Evolutionary conservation across 78 protist species (phyloP).

Genomic region (Dictyostelium capitatum): DNA sequence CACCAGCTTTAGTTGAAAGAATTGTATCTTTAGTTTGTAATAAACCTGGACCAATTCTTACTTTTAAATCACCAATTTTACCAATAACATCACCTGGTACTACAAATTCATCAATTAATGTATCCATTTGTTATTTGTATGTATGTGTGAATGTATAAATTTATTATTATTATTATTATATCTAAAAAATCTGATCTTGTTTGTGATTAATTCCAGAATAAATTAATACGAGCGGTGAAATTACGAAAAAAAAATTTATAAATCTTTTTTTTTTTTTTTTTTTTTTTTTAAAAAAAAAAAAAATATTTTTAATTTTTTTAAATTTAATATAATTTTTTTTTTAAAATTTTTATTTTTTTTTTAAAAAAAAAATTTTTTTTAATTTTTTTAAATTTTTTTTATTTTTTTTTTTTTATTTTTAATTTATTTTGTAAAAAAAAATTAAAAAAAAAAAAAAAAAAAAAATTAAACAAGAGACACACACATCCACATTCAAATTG

Average conservation of each 20-base stretch:
- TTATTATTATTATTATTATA: background rate
- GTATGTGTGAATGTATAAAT: background rate
- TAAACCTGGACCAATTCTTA: slow-evolving; percentile 83
- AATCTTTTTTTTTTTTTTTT: background rate
- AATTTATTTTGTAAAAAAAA: too few species aligned
- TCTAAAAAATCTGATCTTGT: too few species aligned
- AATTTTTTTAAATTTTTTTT: background rate
- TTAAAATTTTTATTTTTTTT: too few species aligned
- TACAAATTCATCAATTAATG: slow-evolving; percentile 54
- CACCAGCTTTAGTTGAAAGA: slow-evolving; percentile 77
- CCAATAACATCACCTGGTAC: slow-evolving; percentile 83
- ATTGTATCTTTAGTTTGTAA: slow-evolving; percentile 37
- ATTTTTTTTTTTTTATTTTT: background rate
- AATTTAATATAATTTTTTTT: background rate
- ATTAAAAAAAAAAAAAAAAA: too few species aligned
- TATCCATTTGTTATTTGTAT: slow-evolving; percentile 21
- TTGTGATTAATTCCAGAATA: background rate
- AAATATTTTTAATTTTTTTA: background rate
- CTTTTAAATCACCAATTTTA: slow-evolving; percentile 39
- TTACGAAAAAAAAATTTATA: background rate
- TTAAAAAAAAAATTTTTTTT: background rate
- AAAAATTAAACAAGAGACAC: too few species aligned
- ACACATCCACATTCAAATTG: too few species aligned
- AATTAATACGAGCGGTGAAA: background rate
- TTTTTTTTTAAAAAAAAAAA: background rate